These are phyloP conservation scores for Globisporangium carolinianum DNA, from an alignment of 352 stramenopile species.

Conservation along the genomic window DNA sequence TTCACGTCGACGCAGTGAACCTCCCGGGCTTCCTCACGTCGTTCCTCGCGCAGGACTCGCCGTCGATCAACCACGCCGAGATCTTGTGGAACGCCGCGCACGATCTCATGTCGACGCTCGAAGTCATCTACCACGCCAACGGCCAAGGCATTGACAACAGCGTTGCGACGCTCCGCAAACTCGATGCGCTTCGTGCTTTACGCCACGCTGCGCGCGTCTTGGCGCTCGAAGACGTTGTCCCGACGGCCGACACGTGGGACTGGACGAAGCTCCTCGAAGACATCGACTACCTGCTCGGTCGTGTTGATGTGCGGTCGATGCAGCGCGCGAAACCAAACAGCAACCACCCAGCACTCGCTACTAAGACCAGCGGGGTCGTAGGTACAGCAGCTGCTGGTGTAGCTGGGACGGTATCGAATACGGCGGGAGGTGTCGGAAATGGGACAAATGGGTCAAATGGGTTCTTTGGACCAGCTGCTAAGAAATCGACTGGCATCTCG, in stretches of 20 bases:
- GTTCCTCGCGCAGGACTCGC: slow-evolving; percentile 86
- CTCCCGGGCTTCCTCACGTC: slow-evolving; percentile 85
- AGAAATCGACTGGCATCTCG: slow-evolving; percentile 8
- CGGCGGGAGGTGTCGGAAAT: background rate
- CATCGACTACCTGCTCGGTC: slow-evolving; percentile 57
- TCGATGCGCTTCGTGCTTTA: slow-evolving; percentile 56
- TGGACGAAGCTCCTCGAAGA: slow-evolving; percentile 74
- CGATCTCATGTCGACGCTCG: slow-evolving; percentile 84
- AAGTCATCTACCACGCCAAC: slow-evolving; percentile 65
- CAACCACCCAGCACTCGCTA: slow-evolving; percentile 10
- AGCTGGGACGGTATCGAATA: background rate
- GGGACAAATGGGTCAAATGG: background rate
- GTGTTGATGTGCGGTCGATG: slow-evolving; percentile 44
- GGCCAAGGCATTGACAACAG: slow-evolving; percentile 31
- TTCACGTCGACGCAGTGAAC: slow-evolving; percentile 92
- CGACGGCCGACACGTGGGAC: slow-evolving; percentile 71
- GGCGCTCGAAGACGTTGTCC: slow-evolving; percentile 59
- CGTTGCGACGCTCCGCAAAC: slow-evolving; percentile 46
- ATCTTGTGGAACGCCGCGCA: slow-evolving; percentile 91
- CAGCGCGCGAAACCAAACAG: slow-evolving; percentile 17
- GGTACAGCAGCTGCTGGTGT: background rate
- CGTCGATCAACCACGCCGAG: slow-evolving; percentile 87
- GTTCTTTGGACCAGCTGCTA: background rate
- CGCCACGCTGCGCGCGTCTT: slow-evolving; percentile 56
- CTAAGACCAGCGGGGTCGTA: background rate